phyloP scores from a whole-genome alignment of 2,329 filamentous ascomycete species.

The Scleromitrula shiraiana region DNA sequence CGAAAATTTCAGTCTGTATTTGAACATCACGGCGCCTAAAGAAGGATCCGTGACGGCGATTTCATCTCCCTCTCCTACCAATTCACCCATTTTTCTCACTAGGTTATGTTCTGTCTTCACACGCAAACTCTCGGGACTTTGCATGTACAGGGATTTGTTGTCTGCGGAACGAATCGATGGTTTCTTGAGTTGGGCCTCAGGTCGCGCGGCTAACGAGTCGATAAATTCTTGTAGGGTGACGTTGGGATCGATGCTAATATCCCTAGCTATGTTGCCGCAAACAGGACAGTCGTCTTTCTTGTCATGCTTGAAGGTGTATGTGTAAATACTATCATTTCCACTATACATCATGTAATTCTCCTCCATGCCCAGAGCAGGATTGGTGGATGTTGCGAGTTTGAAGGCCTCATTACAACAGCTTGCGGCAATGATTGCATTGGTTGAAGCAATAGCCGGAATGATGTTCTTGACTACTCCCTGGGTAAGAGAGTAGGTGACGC shows the following conservation, averaged over 20 bases:
- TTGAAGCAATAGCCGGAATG: conserved; percentile 95
- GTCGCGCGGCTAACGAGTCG: conserved; percentile 71
- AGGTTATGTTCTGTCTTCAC: conserved; percentile 80
- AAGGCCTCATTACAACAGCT: conserved; percentile 95
- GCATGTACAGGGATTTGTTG: conserved; percentile 84
- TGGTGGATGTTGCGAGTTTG: conserved; percentile 80
- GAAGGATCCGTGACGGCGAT: conserved; percentile 90
- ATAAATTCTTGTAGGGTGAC: conserved; percentile 76
- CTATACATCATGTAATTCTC: conserved; percentile 99
- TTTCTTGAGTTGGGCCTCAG: conserved; percentile 90
- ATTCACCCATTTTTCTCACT: conserved; percentile 63
- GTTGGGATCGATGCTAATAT: conserved; percentile 61
- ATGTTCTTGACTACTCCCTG: conserved; percentile 99
- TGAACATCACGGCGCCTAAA: conserved; percentile 45
- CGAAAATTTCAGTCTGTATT: conserved; percentile 27
- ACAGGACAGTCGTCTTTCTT: conserved; percentile 93
- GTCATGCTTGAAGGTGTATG: conserved; percentile 92
- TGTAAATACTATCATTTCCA: conserved; percentile 91
- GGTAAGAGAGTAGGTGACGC: conserved; percentile 90
- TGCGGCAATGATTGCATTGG: conserved; percentile 92
- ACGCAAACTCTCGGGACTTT: conserved; percentile 71
- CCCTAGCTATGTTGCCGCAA: conserved; percentile 75
- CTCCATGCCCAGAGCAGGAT: conserved; percentile 68
- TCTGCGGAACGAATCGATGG: conserved; percentile 77
- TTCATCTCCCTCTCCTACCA: conserved; percentile 77